A percentile compares a stretch with the other conserved stretches of the same genome.
These are phyloP conservation scores for Didymella segeticola DNA, from an alignment of 2,329 filamentous ascomycete species.

Conservation along the genomic window DNA sequence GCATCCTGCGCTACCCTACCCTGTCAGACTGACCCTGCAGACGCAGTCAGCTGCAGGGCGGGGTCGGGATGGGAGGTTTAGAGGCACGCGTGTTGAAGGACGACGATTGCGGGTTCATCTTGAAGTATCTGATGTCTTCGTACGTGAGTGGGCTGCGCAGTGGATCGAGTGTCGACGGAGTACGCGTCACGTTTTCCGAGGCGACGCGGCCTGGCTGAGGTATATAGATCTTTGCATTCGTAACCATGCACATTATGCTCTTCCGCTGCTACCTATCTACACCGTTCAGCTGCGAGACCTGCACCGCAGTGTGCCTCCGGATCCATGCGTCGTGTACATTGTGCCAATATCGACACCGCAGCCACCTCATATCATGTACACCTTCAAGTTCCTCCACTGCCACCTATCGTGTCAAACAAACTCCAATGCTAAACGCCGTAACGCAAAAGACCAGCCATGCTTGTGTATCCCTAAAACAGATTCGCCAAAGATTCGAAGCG, in stretches of 20 bases:
- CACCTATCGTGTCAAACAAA: conserved; percentile 9
- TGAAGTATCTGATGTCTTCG: background rate
- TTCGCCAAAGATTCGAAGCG: conserved; percentile 16
- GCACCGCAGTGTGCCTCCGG: background rate
- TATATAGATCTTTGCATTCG: conserved; percentile 9
- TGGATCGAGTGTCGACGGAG: background rate
- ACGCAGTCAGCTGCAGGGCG: background rate
- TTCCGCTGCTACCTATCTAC: conserved; percentile 7
- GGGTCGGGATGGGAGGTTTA: background rate
- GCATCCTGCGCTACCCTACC: too few species aligned
- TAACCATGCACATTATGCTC: conserved; percentile 11
- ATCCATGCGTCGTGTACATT: background rate
- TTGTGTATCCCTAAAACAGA: conserved; percentile 20
- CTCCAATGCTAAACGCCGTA: conserved; percentile 8
- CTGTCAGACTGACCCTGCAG: conserved; percentile 1
- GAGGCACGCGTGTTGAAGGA: background rate
- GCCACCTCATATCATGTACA: conserved; percentile 6
- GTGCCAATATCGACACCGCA: background rate
- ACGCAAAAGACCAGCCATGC: conserved; percentile 13
- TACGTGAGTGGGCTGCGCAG: background rate
- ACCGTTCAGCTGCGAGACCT: background rate
- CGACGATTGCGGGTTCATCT: background rate
- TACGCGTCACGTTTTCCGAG: background rate
- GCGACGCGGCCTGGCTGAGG: background rate
- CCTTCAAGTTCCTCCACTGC: conserved; percentile 3